Evolutionary conservation across 2,329 filamentous ascomycete genomes (phyloP), one percentile per base, ranked within the genome.

Genomic region (Alternaria panax): DNA sequence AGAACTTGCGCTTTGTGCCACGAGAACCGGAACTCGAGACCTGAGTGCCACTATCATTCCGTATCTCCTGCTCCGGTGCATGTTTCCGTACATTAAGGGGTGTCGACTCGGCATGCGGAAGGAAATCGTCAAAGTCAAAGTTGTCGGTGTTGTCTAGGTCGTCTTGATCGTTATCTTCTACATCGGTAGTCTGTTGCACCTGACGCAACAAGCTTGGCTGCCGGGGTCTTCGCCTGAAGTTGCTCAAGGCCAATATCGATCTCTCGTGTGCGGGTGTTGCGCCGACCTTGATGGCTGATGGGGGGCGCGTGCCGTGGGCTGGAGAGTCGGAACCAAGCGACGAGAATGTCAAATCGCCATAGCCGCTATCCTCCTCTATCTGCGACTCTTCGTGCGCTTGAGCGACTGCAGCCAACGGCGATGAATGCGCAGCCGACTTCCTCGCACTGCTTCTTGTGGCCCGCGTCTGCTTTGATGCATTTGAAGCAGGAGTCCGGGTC

Each of bases 61-160:
- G 57, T 14, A 57, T 56, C 38, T 67, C 67, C n/a, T 69, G 66
- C 24, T 65, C 68, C 8, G 62, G 58, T 14, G 40, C 42, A 81
- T 75, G 63, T 22, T 70, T 73, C 18, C 66, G 64, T 20, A 83
- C 77, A 58, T 87, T 85, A 25, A 90, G 70, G 4, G 89, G 89
- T 7, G 90, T 92, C 16, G 88, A 89, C 77, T 90, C 88, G 27
- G 87, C 88, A 57, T 91, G 88, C 0, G 84, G 89, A 51, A 81
- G 83, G 70, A 87, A 89, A 65, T 75, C 72, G 46, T 76, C 73
- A 18, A 75, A 68, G 48, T 75, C 72, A n/a, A 75, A 66, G 22
- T 74, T 69, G 46, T 65, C 70, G 16, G 70, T 69, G 73, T 81
- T 48, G 75, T 85, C 67, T 77, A 85, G 64, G 77, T 82, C 55